Base-by-base conservation (phyloP, 2,329 filamentous ascomycete species). In the Sporothrix protearum region DNA sequence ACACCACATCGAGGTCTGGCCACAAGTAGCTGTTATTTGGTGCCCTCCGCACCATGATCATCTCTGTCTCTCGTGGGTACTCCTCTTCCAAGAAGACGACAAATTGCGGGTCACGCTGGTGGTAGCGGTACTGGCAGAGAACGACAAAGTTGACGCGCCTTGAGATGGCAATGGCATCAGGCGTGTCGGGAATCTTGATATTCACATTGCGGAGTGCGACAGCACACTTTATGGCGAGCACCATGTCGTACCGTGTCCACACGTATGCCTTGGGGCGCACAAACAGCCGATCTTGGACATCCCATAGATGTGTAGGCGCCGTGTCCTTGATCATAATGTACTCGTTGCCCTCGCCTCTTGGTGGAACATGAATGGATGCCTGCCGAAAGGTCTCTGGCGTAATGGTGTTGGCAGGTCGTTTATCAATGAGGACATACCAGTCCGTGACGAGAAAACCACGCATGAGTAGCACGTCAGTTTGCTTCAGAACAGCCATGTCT, bases 161-260 rank as follows among this genome's bases (percentile, higher is more conserved):
- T 19, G 57, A 55, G 8, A 51, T 47, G 22, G 30, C 22, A n/a
- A 42, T 39, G n/a, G 22, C 45, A 33, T 55, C 47, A 33, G 69
- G 33, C 7, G 49, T 30, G 51, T 55, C 61, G 6, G 25, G 53
- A 10, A 42, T 39, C 42, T 55, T 66, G 7, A 33, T 51, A 4
- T 63, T 69, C 7, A 25, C 36, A 8, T 69, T 55, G 47, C 28
- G 45, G 22, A 71, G 33, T 6, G 19, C 8, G 6, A 71, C 61
- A 14, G 14, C 7, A 42, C 68, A 73, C 22, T 66, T 61, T 1
- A 73, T 25, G 10, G 66, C 68, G 14, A 73, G 57, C 3, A 73
- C 73, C 71, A 72, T 73, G 51, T 71, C 59, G 67, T 72, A 72
- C 42, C 69, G 71, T 3, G 57, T 68, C 71, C 73, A 72, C 3